These are phyloP conservation scores for Penicillium sp. DNA, from an alignment of 2,329 filamentous ascomycete genomes.

Conservation along the genomic window DNA sequence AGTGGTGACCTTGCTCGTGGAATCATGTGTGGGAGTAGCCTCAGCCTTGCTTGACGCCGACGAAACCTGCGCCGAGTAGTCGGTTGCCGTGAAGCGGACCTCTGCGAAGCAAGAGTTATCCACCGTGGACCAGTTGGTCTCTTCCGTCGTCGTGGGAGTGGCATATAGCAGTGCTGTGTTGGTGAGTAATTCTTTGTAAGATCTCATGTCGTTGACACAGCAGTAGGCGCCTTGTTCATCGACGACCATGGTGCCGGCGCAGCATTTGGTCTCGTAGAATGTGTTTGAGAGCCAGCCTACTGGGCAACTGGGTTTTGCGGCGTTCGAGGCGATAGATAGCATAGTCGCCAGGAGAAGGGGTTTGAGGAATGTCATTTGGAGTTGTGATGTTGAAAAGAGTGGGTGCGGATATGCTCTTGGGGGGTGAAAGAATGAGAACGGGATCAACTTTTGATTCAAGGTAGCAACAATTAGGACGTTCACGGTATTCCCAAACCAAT, in stretches of 20 bases:
- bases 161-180: not conserved
- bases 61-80: slow-evolving; percentile 13
- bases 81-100: slow-evolving; percentile 10
- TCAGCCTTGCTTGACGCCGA: not conserved
- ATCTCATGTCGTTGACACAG: slow-evolving; percentile 4
- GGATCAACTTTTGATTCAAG: too few species aligned
- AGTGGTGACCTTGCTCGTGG: not conserved
- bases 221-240: slow-evolving; percentile 1
- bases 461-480: too few species aligned
- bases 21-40: not conserved
- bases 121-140: not conserved
- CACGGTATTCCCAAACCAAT: too few species aligned
- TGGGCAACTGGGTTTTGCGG: not conserved
- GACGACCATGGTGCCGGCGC: slow-evolving; percentile 4
- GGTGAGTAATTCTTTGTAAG: not conserved
- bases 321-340: not conserved
- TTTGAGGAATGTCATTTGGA: not conserved
- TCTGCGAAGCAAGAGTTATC: not conserved
- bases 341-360: not conserved
- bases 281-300: slow-evolving; percentile 1
- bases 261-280: not conserved
- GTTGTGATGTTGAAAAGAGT: too few species aligned
- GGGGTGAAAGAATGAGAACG: too few species aligned
- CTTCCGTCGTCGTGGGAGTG: not conserved
- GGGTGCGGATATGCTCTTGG: too few species aligned